Base-by-base conservation (phyloP, 2,329 filamentous ascomycete genomes). In the Pseudomassariella vexata region DNA sequence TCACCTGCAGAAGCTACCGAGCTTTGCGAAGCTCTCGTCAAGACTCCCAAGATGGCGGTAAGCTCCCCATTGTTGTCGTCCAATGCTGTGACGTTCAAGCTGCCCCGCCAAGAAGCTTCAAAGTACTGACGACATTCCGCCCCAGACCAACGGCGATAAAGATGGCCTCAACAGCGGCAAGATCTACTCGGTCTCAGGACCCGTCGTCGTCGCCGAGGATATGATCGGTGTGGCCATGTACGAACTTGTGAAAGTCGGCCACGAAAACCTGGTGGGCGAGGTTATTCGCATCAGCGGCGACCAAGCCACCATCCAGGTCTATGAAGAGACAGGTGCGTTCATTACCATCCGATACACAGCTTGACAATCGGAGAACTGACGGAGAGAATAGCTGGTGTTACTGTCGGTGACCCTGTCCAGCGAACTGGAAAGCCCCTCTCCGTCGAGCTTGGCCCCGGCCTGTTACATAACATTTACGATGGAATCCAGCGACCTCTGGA, bases 151-250 rank as follows among this genome's bases (percentile, higher is more conserved):
- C 39, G 49, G 49, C 46, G 50, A 54, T 24, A 34, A 47, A 27
- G 52, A 55, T 43, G 46, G 39, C 36, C 43, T 52, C 30, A 46
- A 49, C 17, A 28, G 44, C 75, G 72, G 72, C 68, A 76, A 73
- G 64, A 73, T 76, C 60, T 76, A 67, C 61, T 76, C 72, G 55
- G 62, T 76, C 47, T 75, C 72, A 44, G 80, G 85, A 48, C 92
- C 92, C 56, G 92, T 98, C 71, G 82, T 98, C 53, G 77, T 98
- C 50, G 92, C 90, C 59, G 90, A 96, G 70, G 82, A 95, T 65
- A 95, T 98, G 89, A 87, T 90, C 57, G 92, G 92, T 62, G 92
- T 92, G 75, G 89, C 92, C 63, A 98, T 98, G 92, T 95, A 96
- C 79, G 92, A 98, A 70, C 74, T 98, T 85, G 89, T 94, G 60